Evolutionary conservation across 1,284 basidiomycete genomes (phyloP).

Genomic region (Mycena citricolor): DNA sequence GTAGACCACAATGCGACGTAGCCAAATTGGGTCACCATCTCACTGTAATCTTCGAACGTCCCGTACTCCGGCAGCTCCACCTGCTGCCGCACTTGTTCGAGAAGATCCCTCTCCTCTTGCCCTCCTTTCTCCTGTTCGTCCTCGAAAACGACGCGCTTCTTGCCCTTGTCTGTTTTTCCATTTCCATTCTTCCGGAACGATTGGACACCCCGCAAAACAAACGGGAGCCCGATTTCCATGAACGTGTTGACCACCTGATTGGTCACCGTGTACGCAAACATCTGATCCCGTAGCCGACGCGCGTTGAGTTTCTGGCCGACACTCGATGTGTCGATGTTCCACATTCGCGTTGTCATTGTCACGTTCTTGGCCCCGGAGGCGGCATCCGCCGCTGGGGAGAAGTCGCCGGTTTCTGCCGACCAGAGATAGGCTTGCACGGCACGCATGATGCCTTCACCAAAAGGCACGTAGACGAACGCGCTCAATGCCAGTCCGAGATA

Average conservation of each 20-base stretch:
- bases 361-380: constrained; percentile 12
- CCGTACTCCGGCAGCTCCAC: constrained; percentile 81
- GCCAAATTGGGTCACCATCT: constrained; percentile 96
- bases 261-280: constrained; percentile 94
- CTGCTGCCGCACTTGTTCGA: constrained; percentile 78
- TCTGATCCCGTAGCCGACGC: constrained; percentile 81
- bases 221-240: constrained; percentile 85
- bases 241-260: constrained; percentile 86
- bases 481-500: constrained; percentile 85
- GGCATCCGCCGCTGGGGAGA: constrained; percentile 4
- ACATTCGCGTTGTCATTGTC: constrained; percentile 33
- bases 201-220: constrained; percentile 63
- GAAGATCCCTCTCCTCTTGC: constrained; percentile 66
- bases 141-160: constrained; percentile 74
- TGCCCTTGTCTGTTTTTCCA: constrained; percentile 36
- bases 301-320: constrained; percentile 62
- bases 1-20: constrained; percentile 91
- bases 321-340: constrained; percentile 50
- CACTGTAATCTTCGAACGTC: constrained; percentile 84
- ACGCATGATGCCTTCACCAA: constrained; percentile 81
- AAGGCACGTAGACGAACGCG: constrained; percentile 91
- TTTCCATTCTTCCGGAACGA: constrained; percentile 38
- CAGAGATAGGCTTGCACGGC: constrained; percentile 49
- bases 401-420: constrained; percentile 18
- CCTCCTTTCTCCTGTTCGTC: constrained; percentile 62